phyloP scores from a whole-genome alignment of 2,329 filamentous ascomycete genomes.

The Pseudopyricularia javanii region DNA sequence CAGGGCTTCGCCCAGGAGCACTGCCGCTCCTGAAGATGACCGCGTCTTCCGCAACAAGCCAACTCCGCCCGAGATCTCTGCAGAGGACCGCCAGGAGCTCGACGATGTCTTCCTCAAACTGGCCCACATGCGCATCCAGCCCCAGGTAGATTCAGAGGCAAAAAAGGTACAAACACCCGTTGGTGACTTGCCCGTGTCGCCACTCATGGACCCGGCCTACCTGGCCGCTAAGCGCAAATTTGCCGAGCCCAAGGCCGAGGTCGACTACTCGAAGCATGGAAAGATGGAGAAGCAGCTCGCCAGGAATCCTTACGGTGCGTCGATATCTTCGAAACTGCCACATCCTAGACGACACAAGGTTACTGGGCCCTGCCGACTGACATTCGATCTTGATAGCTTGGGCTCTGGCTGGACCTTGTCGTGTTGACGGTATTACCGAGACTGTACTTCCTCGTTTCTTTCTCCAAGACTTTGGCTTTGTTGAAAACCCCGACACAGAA shows the following conservation, averaged over 20 bases:
- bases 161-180: slow-evolving; percentile 32
- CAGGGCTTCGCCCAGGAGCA: too few relatives aligned
- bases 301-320: slow-evolving; percentile 52
- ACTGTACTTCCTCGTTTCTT: slow-evolving; percentile 45
- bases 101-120: background rate
- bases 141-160: slow-evolving; percentile 20
- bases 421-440: slow-evolving; percentile 38
- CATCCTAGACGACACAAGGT: background rate
- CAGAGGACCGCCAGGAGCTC: background rate
- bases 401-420: slow-evolving; percentile 47
- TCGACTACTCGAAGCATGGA: slow-evolving; percentile 16
- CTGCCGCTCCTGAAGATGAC: too few relatives aligned
- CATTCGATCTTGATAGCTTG: background rate
- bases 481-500: slow-evolving; percentile 39
- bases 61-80: background rate
- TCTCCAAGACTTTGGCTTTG: slow-evolving; percentile 46
- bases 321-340: background rate
- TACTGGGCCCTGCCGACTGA: background rate
- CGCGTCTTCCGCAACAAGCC: too few relatives aligned
- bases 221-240: slow-evolving; percentile 29
- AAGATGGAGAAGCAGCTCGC: slow-evolving; percentile 44
- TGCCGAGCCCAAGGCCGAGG: slow-evolving; percentile 22
- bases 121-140: background rate
- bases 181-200: slow-evolving; percentile 39
- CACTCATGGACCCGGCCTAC: slow-evolving; percentile 38